Conservation (phyloP, 2,329 filamentous ascomycete species). For the Emericellopsis atlantica region DNA sequence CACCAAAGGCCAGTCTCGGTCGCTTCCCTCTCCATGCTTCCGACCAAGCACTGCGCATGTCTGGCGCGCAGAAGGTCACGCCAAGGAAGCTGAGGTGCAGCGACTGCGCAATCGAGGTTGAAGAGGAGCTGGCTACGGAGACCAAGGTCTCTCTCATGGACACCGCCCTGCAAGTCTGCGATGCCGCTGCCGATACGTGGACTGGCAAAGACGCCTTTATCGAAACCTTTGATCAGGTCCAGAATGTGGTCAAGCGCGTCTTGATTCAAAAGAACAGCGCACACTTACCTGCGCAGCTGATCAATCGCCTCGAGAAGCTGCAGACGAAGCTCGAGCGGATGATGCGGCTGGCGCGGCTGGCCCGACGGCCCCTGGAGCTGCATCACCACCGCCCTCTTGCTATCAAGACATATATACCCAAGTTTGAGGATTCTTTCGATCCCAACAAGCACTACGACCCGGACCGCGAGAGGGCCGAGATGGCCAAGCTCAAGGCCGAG, state of each 20-base stretch:
- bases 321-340: conserved; percentile 35
- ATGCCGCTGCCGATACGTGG: conserved; percentile 62
- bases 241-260: conserved; percentile 48
- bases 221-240: conserved; percentile 63
- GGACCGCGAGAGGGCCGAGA: conserved; percentile 76
- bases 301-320: conserved; percentile 26
- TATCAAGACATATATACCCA: conserved; percentile 79
- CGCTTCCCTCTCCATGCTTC: conserved; percentile 51
- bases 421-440: conserved; percentile 93
- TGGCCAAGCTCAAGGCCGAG: conserved; percentile 74
- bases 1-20: conserved; percentile 29
- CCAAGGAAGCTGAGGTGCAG: conserved; percentile 44
- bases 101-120: conserved; percentile 31
- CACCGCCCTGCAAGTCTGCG: conserved; percentile 53
- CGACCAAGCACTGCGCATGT: conserved; percentile 34
- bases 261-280: conserved; percentile 34
- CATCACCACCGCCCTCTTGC: conserved; percentile 82
- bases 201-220: conserved; percentile 57
- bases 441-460: conserved; percentile 96
- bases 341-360: conserved; percentile 47
- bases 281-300: conserved; percentile 33
- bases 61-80: conserved; percentile 19
- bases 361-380: conserved; percentile 69
- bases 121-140: conserved; percentile 13
- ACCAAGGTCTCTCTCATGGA: conserved; percentile 47